Base-by-base conservation (phyloP, 2,329 filamentous ascomycete species). In the Hymenoscyphus occultus region DNA sequence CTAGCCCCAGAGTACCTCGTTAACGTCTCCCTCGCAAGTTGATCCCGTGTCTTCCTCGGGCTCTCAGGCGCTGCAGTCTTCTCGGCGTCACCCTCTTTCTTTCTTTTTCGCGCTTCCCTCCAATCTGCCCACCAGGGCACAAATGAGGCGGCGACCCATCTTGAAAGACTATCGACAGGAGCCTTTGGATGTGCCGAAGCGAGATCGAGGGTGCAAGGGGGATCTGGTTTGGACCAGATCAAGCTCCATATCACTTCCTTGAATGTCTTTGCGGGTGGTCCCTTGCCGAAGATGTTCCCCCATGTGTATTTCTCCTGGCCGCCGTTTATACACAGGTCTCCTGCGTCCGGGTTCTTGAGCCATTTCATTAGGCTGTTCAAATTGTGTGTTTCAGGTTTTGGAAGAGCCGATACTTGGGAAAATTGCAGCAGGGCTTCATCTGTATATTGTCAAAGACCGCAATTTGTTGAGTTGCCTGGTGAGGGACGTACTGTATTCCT, bases 371-470 rank as follows among this genome's bases (percentile, higher is more conserved):
- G 35, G 35, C 19, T 62, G 10, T 60, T 59, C 28, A 64, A 45
- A 16, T 67, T 60, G 40, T 60, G 59, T 5, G 14, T 22, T 3
- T 64, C 62, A 4, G 65, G 62, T 32, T 64, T 56, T 5, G 62
- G 62, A 3, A 67, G 48, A 13, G 62, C 60, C 12, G 59, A 62
- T 28, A 67, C 39, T n/a, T 67, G 65, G 2, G 62, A 62, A 19
- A 60, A 64, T 42, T 67, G 65, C 5, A 67, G 62, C 14, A 67
- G 54, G 1, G 65, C 62, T 6, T 59, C 56, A 58, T 67, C 65
- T 67, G 57, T 4, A 35, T 32, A 1, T 5, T 9, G 32, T 57
- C 16, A 57, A 12, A 35, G 32, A 13, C 19, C 10, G 13, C 22
- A 10, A 35, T 48, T 19, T 5, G 5, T 19, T 9, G 7, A 22